Percentiles rank a stretch among this genome's conserved stretches.
phyloP scores from a whole-genome alignment of 176 grass and related monocot genomes.

The Musa beccarii region DNA sequence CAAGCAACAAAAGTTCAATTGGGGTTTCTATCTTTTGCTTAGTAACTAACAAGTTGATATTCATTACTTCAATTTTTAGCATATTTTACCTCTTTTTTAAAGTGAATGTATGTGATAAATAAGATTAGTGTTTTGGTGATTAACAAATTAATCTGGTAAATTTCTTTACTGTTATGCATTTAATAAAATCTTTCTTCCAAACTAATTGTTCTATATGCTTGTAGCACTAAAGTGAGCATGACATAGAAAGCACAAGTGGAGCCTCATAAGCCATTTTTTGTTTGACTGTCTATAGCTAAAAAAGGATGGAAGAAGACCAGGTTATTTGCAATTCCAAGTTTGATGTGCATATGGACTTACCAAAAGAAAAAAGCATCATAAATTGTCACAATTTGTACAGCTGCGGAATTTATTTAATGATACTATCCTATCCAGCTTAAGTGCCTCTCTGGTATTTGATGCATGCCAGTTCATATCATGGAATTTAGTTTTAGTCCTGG shows the following conservation, averaged over 20 bases:
- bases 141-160: too few relatives aligned
- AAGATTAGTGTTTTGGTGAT: too few relatives aligned
- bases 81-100: neutral
- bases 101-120: too few relatives aligned
- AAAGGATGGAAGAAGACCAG: neutral
- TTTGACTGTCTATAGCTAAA: neutral
- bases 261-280: neutral
- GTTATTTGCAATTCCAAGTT: neutral
- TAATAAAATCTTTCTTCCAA: too few relatives aligned
- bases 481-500: neutral
- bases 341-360: neutral
- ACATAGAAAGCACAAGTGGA: neutral
- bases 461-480: neutral
- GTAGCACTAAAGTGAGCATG: neutral
- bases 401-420: neutral
- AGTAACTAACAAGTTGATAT: slow-evolving; percentile 11
- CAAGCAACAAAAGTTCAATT: slow-evolving; percentile 49
- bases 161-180: too few relatives aligned
- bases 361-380: neutral
- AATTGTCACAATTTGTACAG: neutral
- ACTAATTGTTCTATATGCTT: neutral
- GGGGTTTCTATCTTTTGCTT: slow-evolving; percentile 5
- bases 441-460: neutral
- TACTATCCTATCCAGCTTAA: neutral
- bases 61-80: neutral